phyloP scores from a whole-genome alignment of 2,329 filamentous ascomycete species.

The Fusarium tanahbumbuense region DNA sequence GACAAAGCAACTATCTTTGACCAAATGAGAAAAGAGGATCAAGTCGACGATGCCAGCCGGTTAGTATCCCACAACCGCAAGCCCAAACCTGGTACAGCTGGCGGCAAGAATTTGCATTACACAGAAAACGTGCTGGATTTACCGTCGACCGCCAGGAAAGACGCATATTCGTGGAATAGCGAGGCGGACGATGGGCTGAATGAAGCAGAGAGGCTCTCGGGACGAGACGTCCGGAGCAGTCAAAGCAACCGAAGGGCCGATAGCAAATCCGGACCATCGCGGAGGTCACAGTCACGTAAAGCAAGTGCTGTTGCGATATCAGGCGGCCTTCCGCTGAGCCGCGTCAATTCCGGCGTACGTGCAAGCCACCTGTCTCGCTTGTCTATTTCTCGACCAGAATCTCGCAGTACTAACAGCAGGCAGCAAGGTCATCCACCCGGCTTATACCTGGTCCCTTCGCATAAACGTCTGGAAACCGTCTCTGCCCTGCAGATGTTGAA shows the following conservation, averaged over 20 bases:
- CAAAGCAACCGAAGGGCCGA: slow-evolving; percentile 64
- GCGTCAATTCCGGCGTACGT: slow-evolving; percentile 62
- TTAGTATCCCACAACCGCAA: slow-evolving; percentile 88
- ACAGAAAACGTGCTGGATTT: slow-evolving; percentile 89
- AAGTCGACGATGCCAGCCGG: slow-evolving; percentile 88
- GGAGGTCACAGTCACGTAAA: slow-evolving; percentile 68
- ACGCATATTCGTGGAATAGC: slow-evolving; percentile 76
- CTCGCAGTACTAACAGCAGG: slow-evolving; percentile 50
- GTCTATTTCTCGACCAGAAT: slow-evolving; percentile 48
- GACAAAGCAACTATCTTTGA: slow-evolving; percentile 94
- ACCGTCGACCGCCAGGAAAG: slow-evolving; percentile 55
- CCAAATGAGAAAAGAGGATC: slow-evolving; percentile 89
- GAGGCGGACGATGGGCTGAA: slow-evolving; percentile 73
- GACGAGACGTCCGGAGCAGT: slow-evolving; percentile 63
- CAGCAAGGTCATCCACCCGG: slow-evolving; percentile 56
- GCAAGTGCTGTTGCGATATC: slow-evolving; percentile 56
- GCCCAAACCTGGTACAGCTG: slow-evolving; percentile 75
- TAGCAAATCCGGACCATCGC: slow-evolving; percentile 61
- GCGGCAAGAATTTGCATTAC: slow-evolving; percentile 91
- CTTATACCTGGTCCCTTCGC: slow-evolving; percentile 66
- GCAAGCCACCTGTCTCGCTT: slow-evolving; percentile 48
- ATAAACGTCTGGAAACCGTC: slow-evolving; percentile 70
- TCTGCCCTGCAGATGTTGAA: slow-evolving; percentile 88
- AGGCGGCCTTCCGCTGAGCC: slow-evolving; percentile 57
- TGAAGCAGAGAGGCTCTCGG: slow-evolving; percentile 60